Percentiles rank a stretch among this genome's conserved stretches.
Evolutionary conservation across 228 moss, liverwort and hornwort genomes (phyloP).

Genomic region (Sphagnum magellanicum): DNA sequence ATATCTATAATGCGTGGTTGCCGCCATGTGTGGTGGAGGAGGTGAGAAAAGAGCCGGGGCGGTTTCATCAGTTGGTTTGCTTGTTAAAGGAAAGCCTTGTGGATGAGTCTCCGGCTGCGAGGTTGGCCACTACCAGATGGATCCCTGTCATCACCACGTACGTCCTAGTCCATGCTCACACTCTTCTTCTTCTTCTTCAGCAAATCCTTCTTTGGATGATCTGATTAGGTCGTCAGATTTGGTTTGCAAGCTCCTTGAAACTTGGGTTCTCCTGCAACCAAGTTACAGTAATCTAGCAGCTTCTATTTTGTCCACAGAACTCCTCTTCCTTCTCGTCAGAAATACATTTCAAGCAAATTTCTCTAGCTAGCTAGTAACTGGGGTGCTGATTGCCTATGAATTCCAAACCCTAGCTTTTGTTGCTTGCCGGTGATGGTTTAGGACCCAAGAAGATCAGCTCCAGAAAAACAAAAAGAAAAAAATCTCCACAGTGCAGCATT

Average conservation of each 20-base stretch:
- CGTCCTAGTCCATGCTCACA: slow-evolving; percentile 5
- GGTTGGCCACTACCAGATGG: slow-evolving; percentile 37
- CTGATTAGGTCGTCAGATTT: background rate
- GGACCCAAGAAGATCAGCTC: too few species aligned
- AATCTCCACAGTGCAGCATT: too few species aligned
- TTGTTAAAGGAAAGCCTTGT: slow-evolving; percentile 33
- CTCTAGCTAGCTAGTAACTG: background rate
- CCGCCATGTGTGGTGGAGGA: slow-evolving; percentile 42
- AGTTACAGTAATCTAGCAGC: background rate
- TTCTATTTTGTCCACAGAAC: background rate
- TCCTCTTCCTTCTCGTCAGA: background rate
- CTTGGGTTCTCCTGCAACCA: background rate
- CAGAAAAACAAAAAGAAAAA: too few species aligned
- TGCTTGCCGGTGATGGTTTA: too few species aligned
- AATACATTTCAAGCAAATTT: background rate
- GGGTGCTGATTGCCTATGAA: too few species aligned
- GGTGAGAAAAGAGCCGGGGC: slow-evolving; percentile 43
- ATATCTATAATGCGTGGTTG: slow-evolving; percentile 56
- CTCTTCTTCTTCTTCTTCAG: slow-evolving; percentile 1
- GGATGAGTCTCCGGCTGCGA: slow-evolving; percentile 31
- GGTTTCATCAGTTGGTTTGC: slow-evolving; percentile 49
- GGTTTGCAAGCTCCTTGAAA: background rate
- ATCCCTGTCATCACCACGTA: slow-evolving; percentile 54
- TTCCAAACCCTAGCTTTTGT: too few species aligned
- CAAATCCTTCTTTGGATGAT: background rate